These are phyloP conservation scores for Entelexis paramagnoliae DNA, from an alignment of 1,139 yeast species.

Conservation along the genomic window DNA sequence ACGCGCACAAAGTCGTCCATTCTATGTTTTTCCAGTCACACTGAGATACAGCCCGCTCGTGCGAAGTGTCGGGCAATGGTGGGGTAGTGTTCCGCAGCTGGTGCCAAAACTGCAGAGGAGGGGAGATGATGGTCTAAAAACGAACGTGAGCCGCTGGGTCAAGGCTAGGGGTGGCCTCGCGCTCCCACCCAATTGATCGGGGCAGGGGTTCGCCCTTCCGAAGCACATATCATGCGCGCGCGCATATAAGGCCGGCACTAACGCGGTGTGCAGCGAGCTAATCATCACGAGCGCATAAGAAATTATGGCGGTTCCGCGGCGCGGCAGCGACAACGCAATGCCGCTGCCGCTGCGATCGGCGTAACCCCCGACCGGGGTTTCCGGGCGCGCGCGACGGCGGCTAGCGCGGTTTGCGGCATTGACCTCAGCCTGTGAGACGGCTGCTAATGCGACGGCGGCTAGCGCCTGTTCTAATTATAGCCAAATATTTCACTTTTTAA, in stretches of 20 bases:
- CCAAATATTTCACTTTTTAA: too few species aligned
- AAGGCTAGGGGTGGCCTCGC: constrained; percentile 3
- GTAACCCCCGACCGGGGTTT: too few species aligned
- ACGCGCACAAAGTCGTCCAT: constrained; percentile 28
- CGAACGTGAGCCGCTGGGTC: not conserved
- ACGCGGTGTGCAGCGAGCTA: not conserved
- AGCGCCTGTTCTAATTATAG: too few species aligned
- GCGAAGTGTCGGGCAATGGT: not conserved
- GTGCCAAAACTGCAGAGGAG: not conserved
- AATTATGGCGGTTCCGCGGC: too few species aligned
- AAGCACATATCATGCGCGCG: not conserved
- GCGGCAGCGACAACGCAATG: too few species aligned
- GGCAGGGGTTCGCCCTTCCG: not conserved
- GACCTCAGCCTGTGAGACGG: too few species aligned
- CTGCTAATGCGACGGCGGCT: too few species aligned
- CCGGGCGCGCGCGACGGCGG: too few species aligned
- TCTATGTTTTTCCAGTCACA: not conserved
- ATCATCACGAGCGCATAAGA: too few species aligned
- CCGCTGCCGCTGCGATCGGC: too few species aligned
- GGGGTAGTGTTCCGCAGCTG: not conserved
- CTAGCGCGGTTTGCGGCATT: too few species aligned
- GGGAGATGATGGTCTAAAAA: constrained; percentile 2
- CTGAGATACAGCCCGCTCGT: not conserved
- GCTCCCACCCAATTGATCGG: not conserved
- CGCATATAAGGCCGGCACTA: not conserved